phyloP scores from a whole-genome alignment of 2,329 filamentous ascomycete species.

The Ophiocordyceps sinensis region DNA sequence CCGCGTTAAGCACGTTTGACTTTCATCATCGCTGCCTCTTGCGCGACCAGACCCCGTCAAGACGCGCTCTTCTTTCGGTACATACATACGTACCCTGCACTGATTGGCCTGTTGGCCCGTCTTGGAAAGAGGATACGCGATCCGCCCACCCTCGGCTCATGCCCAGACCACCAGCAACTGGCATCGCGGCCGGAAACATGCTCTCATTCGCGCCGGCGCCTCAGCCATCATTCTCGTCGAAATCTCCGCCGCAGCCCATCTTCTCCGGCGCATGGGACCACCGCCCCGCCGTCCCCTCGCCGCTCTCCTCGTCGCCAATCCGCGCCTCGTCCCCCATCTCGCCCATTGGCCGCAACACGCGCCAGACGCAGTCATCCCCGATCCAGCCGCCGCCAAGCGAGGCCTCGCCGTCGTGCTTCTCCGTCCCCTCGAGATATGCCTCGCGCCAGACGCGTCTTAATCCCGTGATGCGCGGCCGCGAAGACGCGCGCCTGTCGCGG shows the following conservation, averaged over 20 bases:
- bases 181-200: slow-evolving; percentile 16
- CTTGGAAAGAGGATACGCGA: too few relatives aligned
- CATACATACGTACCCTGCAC: too few relatives aligned
- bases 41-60: too few relatives aligned
- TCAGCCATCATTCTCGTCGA: not conserved
- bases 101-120: too few relatives aligned
- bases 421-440: slow-evolving; percentile 28
- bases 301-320: slow-evolving; percentile 44
- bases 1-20: too few relatives aligned
- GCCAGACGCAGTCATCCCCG: slow-evolving; percentile 30
- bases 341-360: slow-evolving; percentile 25
- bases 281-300: slow-evolving; percentile 36
- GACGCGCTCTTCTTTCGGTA: too few relatives aligned
- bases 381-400: slow-evolving; percentile 21
- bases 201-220: slow-evolving; percentile 25
- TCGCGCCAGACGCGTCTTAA: slow-evolving; percentile 45
- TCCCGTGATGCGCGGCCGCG: slow-evolving; percentile 43
- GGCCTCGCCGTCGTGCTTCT: slow-evolving; percentile 5
- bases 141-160: slow-evolving; percentile 8
- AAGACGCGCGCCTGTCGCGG: slow-evolving; percentile 49
- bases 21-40: too few relatives aligned
- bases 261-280: slow-evolving; percentile 28
- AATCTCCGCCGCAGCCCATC: slow-evolving; percentile 10
- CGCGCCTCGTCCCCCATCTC: slow-evolving; percentile 35
- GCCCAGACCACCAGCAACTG: slow-evolving; percentile 18